These are phyloP conservation scores for Udeniomyces megalosporus DNA, from an alignment of 768 basidiomycete species.

Conservation along the genomic window DNA sequence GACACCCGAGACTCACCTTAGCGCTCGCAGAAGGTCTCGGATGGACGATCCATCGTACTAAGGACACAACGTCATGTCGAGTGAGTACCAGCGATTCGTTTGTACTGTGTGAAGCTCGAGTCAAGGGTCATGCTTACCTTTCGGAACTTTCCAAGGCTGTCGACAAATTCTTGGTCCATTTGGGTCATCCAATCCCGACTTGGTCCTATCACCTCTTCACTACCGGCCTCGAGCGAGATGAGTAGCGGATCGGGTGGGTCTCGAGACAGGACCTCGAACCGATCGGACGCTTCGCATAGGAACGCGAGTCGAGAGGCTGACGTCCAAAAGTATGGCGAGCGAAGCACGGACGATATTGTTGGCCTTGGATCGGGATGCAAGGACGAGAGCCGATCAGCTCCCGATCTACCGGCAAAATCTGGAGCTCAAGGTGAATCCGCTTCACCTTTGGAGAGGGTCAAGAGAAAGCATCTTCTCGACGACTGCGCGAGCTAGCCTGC, in stretches of 20 bases:
- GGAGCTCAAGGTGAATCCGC: slow-evolving; percentile 14
- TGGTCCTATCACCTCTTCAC: slow-evolving; percentile 56
- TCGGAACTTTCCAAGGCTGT: slow-evolving; percentile 89
- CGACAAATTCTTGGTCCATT: slow-evolving; percentile 76
- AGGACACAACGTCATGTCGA: no score
- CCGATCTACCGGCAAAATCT: no score
- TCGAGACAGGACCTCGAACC: slow-evolving; percentile 93
- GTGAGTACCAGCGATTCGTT: no score
- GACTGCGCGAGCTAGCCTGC: slow-evolving; percentile 71
- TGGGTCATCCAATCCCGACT: slow-evolving; percentile 64
- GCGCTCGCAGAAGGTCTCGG: slow-evolving; percentile 76
- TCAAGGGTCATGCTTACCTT: slow-evolving; percentile 37
- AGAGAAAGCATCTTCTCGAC: slow-evolving; percentile 63
- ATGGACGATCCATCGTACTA: slow-evolving; percentile 73
- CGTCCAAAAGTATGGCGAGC: slow-evolving; percentile 97
- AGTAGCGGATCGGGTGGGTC: slow-evolving; percentile 71
- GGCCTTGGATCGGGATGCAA: slow-evolving; percentile 40
- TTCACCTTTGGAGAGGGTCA: slow-evolving; percentile 58
- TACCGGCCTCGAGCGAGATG: slow-evolving; percentile 54
- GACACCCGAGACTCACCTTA: no score
- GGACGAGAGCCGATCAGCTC: no score
- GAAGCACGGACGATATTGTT: slow-evolving; percentile 69
- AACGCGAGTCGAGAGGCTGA: slow-evolving; percentile 68
- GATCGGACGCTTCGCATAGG: slow-evolving; percentile 92
- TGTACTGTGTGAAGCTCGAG: no score